These are phyloP conservation scores for Phoenix roebelenii DNA, from an alignment of 176 grass and related monocot genomes.

Conservation along the genomic window DNA sequence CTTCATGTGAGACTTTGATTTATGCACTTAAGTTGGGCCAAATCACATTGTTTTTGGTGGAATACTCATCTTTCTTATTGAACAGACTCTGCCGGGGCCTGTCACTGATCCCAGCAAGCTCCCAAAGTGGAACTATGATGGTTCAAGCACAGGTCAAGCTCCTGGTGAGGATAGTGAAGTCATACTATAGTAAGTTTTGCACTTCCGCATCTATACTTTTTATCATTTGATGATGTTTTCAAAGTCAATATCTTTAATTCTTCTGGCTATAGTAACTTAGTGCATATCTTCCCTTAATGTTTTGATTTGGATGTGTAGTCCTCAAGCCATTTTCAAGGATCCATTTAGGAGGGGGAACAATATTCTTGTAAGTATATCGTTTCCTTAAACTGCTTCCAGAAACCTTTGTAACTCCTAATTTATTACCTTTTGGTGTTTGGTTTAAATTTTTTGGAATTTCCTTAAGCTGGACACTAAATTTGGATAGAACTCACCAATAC, in stretches of 20 bases:
- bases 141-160: slow-evolving; percentile 89
- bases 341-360: slow-evolving; percentile 96
- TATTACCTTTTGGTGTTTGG: too few species aligned
- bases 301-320: slow-evolving; percentile 37
- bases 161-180: slow-evolving; percentile 98
- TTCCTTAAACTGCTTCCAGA: too few species aligned
- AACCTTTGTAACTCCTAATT: too few species aligned
- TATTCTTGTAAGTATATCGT: slow-evolving; percentile 69
- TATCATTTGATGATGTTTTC: background rate
- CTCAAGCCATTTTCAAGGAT: slow-evolving; percentile 99
- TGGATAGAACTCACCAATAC: too few species aligned
- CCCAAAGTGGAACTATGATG: slow-evolving; percentile 95
- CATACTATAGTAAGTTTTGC: slow-evolving; percentile 73
- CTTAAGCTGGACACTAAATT: too few species aligned
- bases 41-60: background rate
- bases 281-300: background rate
- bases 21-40: too few species aligned
- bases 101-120: slow-evolving; percentile 57
- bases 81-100: slow-evolving; percentile 64
- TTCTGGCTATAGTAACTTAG: background rate
- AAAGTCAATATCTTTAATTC: too few species aligned
- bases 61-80: slow-evolving; percentile 9
- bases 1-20: too few species aligned
- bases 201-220: background rate
- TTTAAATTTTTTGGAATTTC: too few species aligned